Evolutionary conservation across 371 early-diverging fungal genomes (phyloP).

Genomic region (Smittium mucronatum): DNA sequence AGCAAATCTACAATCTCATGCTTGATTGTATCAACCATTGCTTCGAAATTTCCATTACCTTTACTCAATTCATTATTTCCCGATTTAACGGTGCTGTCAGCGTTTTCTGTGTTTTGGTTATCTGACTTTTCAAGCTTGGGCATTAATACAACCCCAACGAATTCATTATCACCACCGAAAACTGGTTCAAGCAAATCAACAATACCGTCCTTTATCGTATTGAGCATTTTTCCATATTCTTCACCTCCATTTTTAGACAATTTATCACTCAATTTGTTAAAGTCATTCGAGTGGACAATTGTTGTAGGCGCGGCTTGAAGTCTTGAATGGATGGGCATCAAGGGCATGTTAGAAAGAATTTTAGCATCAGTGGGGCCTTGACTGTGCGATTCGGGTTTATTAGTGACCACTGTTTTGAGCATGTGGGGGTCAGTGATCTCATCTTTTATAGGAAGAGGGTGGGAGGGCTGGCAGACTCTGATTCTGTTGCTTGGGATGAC

Average conservation of each 20-base stretch:
- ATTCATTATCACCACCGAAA: not conserved
- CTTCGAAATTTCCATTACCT: too few relatives aligned
- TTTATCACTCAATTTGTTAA: not conserved
- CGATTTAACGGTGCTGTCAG: not conserved
- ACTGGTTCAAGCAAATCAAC: not conserved
- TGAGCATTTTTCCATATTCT: too few relatives aligned
- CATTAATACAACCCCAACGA: not conserved
- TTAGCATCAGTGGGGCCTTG: not conserved
- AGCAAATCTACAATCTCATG: not conserved
- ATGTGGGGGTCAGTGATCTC: not conserved
- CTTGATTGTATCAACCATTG: not conserved
- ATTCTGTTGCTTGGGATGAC: not conserved
- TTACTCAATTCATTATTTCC: not conserved
- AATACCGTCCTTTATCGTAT: not conserved
- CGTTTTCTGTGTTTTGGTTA: not conserved
- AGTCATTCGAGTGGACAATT: not conserved
- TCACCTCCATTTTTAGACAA: too few relatives aligned
- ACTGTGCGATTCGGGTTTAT: conserved; percentile 3
- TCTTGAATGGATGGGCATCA: conserved; percentile 1
- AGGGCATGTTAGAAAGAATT: not conserved
- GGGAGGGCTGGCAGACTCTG: not conserved
- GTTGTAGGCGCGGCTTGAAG: conserved; percentile 8
- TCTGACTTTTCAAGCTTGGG: not conserved
- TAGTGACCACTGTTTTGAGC: not conserved
- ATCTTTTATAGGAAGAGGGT: conserved; percentile 1